Evolutionary conservation across 2,329 filamentous ascomycete species (phyloP).

Genomic region (Magnaporthales sp.): DNA sequence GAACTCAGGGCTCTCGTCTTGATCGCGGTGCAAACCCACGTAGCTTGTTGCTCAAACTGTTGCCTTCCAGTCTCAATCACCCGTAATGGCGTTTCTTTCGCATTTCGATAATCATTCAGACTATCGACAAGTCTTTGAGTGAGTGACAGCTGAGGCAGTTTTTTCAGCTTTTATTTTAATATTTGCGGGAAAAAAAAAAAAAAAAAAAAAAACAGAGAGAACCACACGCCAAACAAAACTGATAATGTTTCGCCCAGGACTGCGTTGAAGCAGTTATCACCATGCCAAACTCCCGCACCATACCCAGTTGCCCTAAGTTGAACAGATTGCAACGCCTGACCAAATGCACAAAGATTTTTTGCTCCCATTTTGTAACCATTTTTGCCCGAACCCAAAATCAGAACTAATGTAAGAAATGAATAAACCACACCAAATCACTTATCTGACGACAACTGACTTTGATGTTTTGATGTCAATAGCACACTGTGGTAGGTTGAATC

Average conservation of each 20-base stretch:
- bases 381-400: background rate
- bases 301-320: slow-evolving; percentile 16
- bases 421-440: background rate
- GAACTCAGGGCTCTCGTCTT: background rate
- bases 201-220: no score
- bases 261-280: slow-evolving; percentile 30
- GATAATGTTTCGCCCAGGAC: slow-evolving; percentile 13
- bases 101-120: no score
- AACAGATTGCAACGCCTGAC: slow-evolving; percentile 24
- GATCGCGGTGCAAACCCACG: background rate
- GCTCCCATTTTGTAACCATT: slow-evolving; percentile 13
- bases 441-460: background rate
- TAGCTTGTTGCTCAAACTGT: background rate
- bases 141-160: background rate
- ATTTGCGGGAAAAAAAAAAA: background rate
- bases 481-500: background rate
- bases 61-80: background rate
- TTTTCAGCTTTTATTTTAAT: background rate
- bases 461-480: background rate
- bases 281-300: slow-evolving; percentile 18
- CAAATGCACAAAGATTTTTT: slow-evolving; percentile 21
- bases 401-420: slow-evolving; percentile 7
- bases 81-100: background rate
- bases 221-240: background rate
- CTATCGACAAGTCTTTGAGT: background rate